Evolutionary conservation across 108 stramenopile species (phyloP).

Genomic region (Aurantiochytrium sp.): DNA sequence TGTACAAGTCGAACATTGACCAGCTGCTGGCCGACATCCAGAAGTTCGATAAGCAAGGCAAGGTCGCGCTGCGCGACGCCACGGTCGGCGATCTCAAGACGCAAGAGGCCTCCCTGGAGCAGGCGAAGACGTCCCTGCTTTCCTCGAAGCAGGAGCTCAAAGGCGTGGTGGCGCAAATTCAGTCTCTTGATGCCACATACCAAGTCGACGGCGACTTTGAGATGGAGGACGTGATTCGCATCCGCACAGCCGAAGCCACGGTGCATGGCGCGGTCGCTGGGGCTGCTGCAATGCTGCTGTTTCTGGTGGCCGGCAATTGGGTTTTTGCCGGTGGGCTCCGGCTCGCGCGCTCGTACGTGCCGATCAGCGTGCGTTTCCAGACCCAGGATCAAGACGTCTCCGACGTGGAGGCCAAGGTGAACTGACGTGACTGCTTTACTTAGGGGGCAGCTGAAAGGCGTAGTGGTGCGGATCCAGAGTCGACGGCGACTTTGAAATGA

Average conservation of each 20-base stretch:
- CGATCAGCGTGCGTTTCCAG: neutral
- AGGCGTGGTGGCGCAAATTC: neutral
- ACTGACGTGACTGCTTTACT: neutral
- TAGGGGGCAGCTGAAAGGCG: too few species aligned
- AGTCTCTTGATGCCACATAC: neutral
- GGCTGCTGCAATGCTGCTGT: constrained; percentile 9
- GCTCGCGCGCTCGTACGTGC: neutral
- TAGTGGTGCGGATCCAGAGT: too few species aligned
- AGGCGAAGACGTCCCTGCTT: neutral
- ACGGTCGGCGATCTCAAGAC: constrained; percentile 13
- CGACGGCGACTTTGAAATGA: too few species aligned
- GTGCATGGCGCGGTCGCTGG: constrained; percentile 26
- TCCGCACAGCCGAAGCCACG: neutral
- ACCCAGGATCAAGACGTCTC: neutral
- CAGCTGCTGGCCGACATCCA: neutral
- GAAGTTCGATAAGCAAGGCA: neutral
- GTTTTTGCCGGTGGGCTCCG: neutral
- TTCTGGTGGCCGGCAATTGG: constrained; percentile 20
- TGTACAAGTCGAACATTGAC: constrained; percentile 18
- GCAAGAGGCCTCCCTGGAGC: neutral
- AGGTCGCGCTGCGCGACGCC: neutral
- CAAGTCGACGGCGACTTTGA: neutral
- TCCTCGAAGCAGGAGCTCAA: neutral
- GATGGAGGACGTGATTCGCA: neutral
- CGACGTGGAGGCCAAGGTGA: neutral